Base-by-base conservation (phyloP, 2,329 filamentous ascomycete genomes). In the Blastomyces percursus region DNA sequence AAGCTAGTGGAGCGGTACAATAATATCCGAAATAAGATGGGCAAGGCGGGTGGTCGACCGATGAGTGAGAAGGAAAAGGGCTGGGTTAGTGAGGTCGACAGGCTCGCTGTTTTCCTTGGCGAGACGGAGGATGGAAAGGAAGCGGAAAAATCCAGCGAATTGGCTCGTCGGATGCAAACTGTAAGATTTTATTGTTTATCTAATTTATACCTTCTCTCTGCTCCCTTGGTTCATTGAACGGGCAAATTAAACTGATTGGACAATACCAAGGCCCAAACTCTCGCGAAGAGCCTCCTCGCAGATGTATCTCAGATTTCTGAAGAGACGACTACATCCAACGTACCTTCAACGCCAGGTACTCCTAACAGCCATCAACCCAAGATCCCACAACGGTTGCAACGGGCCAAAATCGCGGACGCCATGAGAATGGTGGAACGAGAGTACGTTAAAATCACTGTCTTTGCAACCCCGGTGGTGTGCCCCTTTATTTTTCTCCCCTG, bases 361-460 rank as follows among this genome's bases (percentile, higher is more conserved):
- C 70, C 75, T 9, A 65, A 66, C 9, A 62, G 50, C 24, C 27
- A 66, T 38, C 70, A 72, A 7, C 69, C 74, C 5, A 72, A 68
- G 62, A 71, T 79, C 24, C 75, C 77, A 1, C 72, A 74, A 54
- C 71, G 75, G 60, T 67, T 80, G 32, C 78, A 80, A 64, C 75
- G 75, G 46, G 76, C 77, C 44, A 78, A 75, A 69, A 71, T 80
- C 57, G 71, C 72, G 1, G 77, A 81, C 68, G 79, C 79, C 6
- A 79, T 79, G 77, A 73, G 70, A 50, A 77, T 81, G 77, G 76
- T 81, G 56, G 79, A 80, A 63, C 71, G 78, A 73, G 79, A 81
- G 76, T 77, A 63, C 65, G 75, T 72, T 50, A 38, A 35, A 35
- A 35, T 35, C 8, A 35, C 32, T 35, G 19, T 27, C 52, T 35